Conservation (phyloP, 306 rosid genomes). For the Herpetospermum pedunculosum region DNA sequence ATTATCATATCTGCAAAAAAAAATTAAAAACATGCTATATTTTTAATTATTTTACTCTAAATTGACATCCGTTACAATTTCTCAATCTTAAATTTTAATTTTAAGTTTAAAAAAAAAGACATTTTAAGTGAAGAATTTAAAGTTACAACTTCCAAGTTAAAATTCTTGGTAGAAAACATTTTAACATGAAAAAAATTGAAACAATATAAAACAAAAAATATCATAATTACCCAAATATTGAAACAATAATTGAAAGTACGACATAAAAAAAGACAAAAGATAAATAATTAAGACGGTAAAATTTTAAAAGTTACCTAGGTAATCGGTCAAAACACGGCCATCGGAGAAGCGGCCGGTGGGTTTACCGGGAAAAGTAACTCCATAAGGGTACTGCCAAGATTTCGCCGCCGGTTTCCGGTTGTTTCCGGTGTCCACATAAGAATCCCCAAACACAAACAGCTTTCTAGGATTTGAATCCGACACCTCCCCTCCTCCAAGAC, state of each 20-base stretch:
- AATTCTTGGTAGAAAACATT: too few species aligned
- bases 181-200: too few species aligned
- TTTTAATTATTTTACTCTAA: too few species aligned
- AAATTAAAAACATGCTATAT: too few species aligned
- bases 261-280: background rate
- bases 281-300: background rate
- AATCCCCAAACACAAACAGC: constrained; percentile 42
- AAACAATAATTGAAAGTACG: background rate
- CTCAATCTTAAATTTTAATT: too few species aligned
- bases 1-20: too few species aligned
- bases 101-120: too few species aligned
- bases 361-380: constrained; percentile 45
- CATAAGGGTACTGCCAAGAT: constrained; percentile 41
- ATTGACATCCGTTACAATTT: too few species aligned
- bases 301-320: constrained; percentile 17
- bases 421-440: constrained; percentile 43
- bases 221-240: background rate
- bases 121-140: too few species aligned
- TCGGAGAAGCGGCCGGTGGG: constrained; percentile 48
- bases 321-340: constrained; percentile 45
- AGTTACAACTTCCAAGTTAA: too few species aligned
- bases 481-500: background rate
- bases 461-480: constrained; percentile 20
- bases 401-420: constrained; percentile 21
- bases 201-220: background rate